Evolutionary conservation across 768 basidiomycete genomes (phyloP), one percentile per base, ranked within the genome.

Genomic region (Tylopilus subfusipes): DNA sequence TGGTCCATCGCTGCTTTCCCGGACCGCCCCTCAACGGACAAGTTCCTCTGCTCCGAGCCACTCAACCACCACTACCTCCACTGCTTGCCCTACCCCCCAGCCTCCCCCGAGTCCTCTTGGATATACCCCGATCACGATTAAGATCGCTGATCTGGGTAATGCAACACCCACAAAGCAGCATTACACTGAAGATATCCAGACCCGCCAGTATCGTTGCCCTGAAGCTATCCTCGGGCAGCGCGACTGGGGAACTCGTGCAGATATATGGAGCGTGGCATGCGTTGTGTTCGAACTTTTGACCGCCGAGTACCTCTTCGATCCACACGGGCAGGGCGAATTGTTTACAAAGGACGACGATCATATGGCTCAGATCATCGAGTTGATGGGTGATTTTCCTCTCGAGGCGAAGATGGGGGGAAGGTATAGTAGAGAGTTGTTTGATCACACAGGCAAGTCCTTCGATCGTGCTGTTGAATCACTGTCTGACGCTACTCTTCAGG

Each of bases 291-390:
- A 97, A 70, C 78, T 97, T 57, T 74, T 95, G 56, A 94, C 92
- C 1, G 90, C 90, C 21, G 94, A 96, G 68, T 94, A 87, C 68
- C 81, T 97, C 39, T 96, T 97, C 68, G 93, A 96, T 66, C 91
- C 91, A 16, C 88, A 90, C 57, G 84, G 83, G 25, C 87, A 90
- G 70, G 83, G 84, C 24, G 85, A 86, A 60, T 72, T 89, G 43
- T 95, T 92, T 64, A 86, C 84, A 54, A 94, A 94, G 72, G 93
- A 97, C 69, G 93, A 95, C 65, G 96, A 98, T 68, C 94, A 97
- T 63, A 84, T 95, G 81, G 94, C 94, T 33, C 93, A 95, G 74
- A 91, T 96, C 57, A 86, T 95, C 52, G 94, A 97, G 75, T 76
- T 97, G 11, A 73, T 95, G 54, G 93, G 93, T 31, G 89, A 93